Evolutionary conservation across 495 filamentous ascomycete genomes (phyloP).

Genomic region (Xylaria flabelliformis): DNA sequence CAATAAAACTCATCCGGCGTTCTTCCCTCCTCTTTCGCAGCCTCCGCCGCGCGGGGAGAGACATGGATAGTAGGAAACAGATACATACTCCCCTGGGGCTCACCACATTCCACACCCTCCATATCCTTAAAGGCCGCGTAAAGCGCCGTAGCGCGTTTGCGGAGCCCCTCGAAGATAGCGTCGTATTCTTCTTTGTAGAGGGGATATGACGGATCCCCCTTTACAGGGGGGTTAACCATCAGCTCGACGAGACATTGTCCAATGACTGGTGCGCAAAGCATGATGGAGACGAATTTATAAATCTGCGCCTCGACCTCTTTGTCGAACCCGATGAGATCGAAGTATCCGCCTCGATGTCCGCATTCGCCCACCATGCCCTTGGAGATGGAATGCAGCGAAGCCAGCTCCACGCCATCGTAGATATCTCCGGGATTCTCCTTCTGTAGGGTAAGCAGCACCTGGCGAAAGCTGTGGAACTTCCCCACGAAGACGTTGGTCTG

Average conservation of each 20-base stretch:
- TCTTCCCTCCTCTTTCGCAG: constrained; percentile 74
- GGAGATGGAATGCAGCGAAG: constrained; percentile 81
- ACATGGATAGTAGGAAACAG: constrained; percentile 93
- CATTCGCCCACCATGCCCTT: constrained; percentile 99
- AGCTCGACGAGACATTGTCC: constrained; percentile 95
- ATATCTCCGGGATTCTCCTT: constrained; percentile 66
- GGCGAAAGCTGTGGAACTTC: constrained; percentile 94
- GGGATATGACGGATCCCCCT: constrained; percentile 79
- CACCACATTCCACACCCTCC: constrained; percentile 91
- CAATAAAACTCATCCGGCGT: constrained; percentile 93
- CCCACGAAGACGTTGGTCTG: constrained; percentile 97
- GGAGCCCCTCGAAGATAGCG: constrained; percentile 75
- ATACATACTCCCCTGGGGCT: constrained; percentile 94
- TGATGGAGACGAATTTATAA: constrained; percentile 98
- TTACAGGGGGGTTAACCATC: constrained; percentile 92
- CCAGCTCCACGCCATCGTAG: constrained; percentile 87
- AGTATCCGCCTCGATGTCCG: constrained; percentile 96
- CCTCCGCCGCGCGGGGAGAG: constrained; percentile 73
- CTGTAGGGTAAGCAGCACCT: constrained; percentile 83
- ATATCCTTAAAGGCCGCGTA: constrained; percentile 90
- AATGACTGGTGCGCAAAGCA: constrained; percentile 91
- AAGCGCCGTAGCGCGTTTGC: constrained; percentile 79
- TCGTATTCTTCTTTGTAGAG: constrained; percentile 86
- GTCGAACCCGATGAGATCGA: constrained; percentile 91
- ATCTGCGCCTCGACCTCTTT: constrained; percentile 86